Evolutionary conservation across 2,329 filamentous ascomycete genomes (phyloP).

Genomic region (Bipolaris cookei): DNA sequence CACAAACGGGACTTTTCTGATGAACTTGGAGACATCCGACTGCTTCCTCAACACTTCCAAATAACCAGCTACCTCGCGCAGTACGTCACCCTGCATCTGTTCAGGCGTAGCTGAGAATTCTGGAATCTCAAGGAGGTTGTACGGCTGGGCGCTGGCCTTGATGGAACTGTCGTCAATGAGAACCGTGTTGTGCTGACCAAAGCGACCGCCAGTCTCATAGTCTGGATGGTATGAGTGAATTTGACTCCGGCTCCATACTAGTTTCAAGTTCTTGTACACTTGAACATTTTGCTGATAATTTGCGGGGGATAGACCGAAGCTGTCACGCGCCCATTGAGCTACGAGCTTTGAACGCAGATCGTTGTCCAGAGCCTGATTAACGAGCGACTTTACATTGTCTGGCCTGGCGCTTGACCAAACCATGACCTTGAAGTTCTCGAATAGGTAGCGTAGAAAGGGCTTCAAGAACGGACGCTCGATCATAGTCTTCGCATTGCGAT

Average conservation of each 20-base stretch:
- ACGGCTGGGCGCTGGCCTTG: conserved; percentile 83
- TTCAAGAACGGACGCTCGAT: conserved; percentile 70
- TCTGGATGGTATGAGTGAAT: conserved; percentile 54
- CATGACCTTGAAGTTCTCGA: conserved; percentile 77
- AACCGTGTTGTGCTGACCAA: conserved; percentile 86
- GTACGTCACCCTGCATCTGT: conserved; percentile 51
- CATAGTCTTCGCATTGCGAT: conserved; percentile 58
- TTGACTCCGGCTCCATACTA: conserved; percentile 67
- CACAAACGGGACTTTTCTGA: conserved; percentile 51
- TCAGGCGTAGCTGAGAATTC: conserved; percentile 68
- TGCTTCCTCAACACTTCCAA: conserved; percentile 59
- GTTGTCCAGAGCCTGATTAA: conserved; percentile 66
- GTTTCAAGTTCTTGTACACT: conserved; percentile 84
- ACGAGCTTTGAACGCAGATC: conserved; percentile 64
- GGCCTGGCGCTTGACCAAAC: conserved; percentile 89
- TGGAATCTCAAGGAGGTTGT: conserved; percentile 80
- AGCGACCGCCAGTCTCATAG: conserved; percentile 53
- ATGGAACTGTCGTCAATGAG: conserved; percentile 83
- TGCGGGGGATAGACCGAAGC: conserved; percentile 66
- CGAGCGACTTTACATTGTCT: conserved; percentile 73
- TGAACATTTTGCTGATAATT: conserved; percentile 78
- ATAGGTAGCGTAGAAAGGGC: conserved; percentile 74
- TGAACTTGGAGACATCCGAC: conserved; percentile 68
- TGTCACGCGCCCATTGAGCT: conserved; percentile 79
- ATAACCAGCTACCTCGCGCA: conserved; percentile 60